These are phyloP conservation scores for Erythrobasidium hasegawianum DNA, from an alignment of 1,284 basidiomycete species.

Conservation along the genomic window DNA sequence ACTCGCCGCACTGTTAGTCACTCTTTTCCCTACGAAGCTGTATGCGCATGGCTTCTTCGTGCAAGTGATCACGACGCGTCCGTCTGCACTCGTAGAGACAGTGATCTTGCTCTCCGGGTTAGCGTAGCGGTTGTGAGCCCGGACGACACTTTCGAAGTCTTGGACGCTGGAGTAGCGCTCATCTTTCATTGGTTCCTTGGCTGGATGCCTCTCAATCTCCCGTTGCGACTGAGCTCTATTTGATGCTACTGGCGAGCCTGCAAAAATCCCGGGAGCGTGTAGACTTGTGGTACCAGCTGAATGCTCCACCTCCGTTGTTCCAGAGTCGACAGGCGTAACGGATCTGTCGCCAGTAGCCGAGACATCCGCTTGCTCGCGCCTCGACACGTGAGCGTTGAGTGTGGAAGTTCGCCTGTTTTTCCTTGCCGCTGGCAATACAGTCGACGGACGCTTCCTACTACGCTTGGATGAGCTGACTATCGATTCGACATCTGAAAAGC, in stretches of 20 bases:
- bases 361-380: too few relatives aligned
- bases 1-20: background rate
- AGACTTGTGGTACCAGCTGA: background rate
- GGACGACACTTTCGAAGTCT: background rate
- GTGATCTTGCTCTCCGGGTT: background rate
- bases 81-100: background rate
- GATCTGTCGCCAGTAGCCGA: too few relatives aligned
- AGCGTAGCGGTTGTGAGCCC: background rate
- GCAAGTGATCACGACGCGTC: background rate
- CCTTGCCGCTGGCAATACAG: too few relatives aligned
- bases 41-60: background rate
- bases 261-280: background rate
- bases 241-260: background rate
- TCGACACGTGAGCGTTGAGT: too few relatives aligned
- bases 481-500: too few relatives aligned
- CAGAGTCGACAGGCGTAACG: too few relatives aligned
- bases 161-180: background rate
- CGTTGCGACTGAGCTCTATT: background rate
- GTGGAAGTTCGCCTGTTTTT: too few relatives aligned
- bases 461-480: too few relatives aligned
- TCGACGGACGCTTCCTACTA: too few relatives aligned
- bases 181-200: background rate
- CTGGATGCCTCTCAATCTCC: background rate
- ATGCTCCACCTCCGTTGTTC: background rate
- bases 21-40: background rate